A percentile compares a stretch with the other conserved stretches of the same genome.
phyloP scores from a whole-genome alignment of 768 basidiomycete genomes.

The Termitomyces sp. region DNA sequence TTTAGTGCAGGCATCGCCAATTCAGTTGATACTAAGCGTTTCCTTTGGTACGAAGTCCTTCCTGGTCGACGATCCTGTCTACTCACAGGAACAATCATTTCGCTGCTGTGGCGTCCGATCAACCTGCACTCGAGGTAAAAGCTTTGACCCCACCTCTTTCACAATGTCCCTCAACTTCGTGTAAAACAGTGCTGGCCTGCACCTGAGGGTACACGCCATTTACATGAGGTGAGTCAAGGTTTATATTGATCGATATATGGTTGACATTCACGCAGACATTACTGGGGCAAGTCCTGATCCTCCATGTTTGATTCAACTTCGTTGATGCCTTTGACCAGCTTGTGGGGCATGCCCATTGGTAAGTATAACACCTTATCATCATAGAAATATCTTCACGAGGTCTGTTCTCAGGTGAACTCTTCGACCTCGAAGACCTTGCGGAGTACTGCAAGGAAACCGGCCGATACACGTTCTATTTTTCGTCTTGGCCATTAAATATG shows the following conservation, averaged over 20 bases:
- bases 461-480: constrained; percentile 67
- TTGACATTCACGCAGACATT: not conserved
- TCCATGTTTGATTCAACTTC: not conserved
- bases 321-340: constrained; percentile 21
- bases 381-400: not conserved
- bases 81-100: constrained; percentile 62
- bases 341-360: constrained; percentile 74
- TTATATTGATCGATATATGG: not conserved
- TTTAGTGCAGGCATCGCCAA: constrained; percentile 60
- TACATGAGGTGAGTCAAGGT: constrained; percentile 50
- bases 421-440: constrained; percentile 60
- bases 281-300: not conserved
- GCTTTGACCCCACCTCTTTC: not conserved
- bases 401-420: constrained; percentile 51
- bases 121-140: constrained; percentile 55
- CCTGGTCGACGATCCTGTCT: not conserved
- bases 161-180: not conserved
- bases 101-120: constrained; percentile 61
- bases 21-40: constrained; percentile 61
- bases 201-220: constrained; percentile 28
- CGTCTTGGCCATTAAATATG: constrained; percentile 68
- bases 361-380: constrained; percentile 17
- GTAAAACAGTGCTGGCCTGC: constrained; percentile 44
- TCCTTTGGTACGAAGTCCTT: constrained; percentile 43
- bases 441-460: constrained; percentile 46